Percentiles rank a stretch among this genome's conserved stretches.
Conservation (phyloP, 1,284 basidiomycete species). For the Athelia sp. region DNA sequence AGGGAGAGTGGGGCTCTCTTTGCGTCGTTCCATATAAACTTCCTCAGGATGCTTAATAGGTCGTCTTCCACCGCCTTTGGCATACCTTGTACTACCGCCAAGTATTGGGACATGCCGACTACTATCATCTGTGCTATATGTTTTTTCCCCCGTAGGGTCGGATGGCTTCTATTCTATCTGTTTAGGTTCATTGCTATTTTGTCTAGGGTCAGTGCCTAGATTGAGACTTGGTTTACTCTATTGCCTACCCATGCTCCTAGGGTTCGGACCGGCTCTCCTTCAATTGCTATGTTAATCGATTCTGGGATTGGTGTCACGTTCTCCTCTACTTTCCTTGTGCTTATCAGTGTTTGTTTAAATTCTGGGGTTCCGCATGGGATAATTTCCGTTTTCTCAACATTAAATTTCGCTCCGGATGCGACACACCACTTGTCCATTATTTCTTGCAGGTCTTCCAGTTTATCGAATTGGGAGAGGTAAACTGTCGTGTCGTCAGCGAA, state of each 20-base stretch:
- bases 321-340: not conserved
- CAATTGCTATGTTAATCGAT: conserved; percentile 11
- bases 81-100: no score
- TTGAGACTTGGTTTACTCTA: not conserved
- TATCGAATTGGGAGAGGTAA: conserved; percentile 14
- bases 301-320: not conserved
- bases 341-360: conserved; percentile 7
- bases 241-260: conserved; percentile 26
- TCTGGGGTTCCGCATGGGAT: conserved; percentile 22
- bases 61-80: conserved; percentile 36
- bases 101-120: conserved; percentile 28
- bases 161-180: conserved; percentile 20
- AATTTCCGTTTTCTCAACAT: conserved; percentile 27
- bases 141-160: no score
- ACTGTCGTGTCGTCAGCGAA: conserved; percentile 11
- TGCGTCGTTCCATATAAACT: conserved; percentile 12
- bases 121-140: conserved; percentile 28
- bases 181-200: conserved; percentile 21
- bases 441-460: conserved; percentile 10
- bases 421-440: conserved; percentile 24
- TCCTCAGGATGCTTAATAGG: conserved; percentile 26
- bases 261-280: conserved; percentile 17
- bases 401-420: conserved; percentile 28
- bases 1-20: conserved; percentile 1
- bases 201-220: conserved; percentile 20